Conservation (phyloP, 352 stramenopile genomes). For the Phytopythium mirpurense region DNA sequence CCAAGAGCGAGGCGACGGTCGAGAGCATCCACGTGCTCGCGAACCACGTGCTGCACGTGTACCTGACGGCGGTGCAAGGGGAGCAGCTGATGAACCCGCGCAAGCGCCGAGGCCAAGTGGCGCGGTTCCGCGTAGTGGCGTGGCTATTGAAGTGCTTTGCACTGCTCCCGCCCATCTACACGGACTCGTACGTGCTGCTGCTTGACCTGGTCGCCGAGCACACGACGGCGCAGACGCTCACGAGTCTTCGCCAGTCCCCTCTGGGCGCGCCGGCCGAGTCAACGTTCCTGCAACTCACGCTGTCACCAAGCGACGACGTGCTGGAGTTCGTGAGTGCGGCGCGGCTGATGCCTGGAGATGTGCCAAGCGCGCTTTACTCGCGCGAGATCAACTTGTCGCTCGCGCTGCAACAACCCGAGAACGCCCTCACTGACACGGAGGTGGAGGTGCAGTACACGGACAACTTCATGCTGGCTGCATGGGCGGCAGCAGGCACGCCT, state of each 20-base stretch:
- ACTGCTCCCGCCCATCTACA: conserved; percentile 69
- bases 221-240: conserved; percentile 73
- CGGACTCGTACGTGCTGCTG: conserved; percentile 76
- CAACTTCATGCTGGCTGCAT: conserved; percentile 52
- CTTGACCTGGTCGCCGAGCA: conserved; percentile 77
- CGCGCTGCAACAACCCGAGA: conserved; percentile 58
- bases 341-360: conserved; percentile 56
- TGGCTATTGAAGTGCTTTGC: conserved; percentile 78
- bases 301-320: conserved; percentile 46
- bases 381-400: conserved; percentile 77
- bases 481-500: conserved; percentile 22
- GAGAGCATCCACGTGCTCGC: conserved; percentile 43
- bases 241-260: conserved; percentile 53
- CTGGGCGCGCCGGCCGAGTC: conserved; percentile 44
- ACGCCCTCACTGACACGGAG: conserved; percentile 75
- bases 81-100: conserved; percentile 62
- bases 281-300: conserved; percentile 57
- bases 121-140: conserved; percentile 65
- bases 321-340: conserved; percentile 55
- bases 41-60: conserved; percentile 69
- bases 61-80: conserved; percentile 43
- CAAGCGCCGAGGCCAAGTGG: conserved; percentile 78
- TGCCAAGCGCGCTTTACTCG: conserved; percentile 59
- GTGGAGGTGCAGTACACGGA: conserved; percentile 83
- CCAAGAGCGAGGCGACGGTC: conserved; percentile 19